Percentiles rank a stretch among this genome's conserved stretches.
These are phyloP conservation scores for Escovopsis sp. DNA, from an alignment of 2,329 filamentous ascomycete species.

Conservation along the genomic window DNA sequence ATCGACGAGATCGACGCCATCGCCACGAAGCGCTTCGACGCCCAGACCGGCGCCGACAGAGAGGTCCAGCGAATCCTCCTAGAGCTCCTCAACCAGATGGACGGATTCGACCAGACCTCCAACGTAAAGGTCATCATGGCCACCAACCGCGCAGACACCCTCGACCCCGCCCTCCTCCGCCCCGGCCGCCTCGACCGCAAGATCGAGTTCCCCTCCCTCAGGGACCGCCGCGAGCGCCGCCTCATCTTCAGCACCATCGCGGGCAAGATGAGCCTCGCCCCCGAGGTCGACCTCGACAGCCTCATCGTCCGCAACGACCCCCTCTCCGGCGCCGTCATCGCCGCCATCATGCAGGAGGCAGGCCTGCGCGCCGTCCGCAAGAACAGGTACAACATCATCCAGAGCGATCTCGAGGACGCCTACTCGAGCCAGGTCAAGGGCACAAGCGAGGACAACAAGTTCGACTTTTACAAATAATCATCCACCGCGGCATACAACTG, in stretches of 20 bases:
- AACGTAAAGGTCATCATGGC: conserved; percentile 99
- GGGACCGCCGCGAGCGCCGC: conserved; percentile 85
- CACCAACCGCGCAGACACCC: conserved; percentile 92
- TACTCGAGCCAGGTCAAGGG: conserved; percentile 96
- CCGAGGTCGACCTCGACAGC: conserved; percentile 91
- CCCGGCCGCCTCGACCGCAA: conserved; percentile 93
- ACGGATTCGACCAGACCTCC: conserved; percentile 95
- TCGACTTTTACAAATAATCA: conserved; percentile 78
- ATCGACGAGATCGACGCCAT: conserved; percentile 99
- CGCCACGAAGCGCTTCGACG: conserved; percentile 97
- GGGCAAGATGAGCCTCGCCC: conserved; percentile 89
- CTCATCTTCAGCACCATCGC: conserved; percentile 98
- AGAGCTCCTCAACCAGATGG: conserved; percentile 98
- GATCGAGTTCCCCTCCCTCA: conserved; percentile 94
- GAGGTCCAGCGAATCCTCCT: conserved; percentile 97
- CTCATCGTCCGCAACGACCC: conserved; percentile 95
- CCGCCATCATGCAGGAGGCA: conserved; percentile 98
- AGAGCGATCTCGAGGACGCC: conserved; percentile 89
- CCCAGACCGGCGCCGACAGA: conserved; percentile 92
- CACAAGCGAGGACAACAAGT: conserved; percentile 51
- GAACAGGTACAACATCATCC: conserved; percentile 99
- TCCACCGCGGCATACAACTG: no score
- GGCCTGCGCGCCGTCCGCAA: conserved; percentile 87
- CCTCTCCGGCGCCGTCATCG: conserved; percentile 86
- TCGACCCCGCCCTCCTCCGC: conserved; percentile 86